Percentiles rank a stretch among this genome's conserved stretches.
phyloP scores from a whole-genome alignment of 164 flowering plant genomes.

The Houttuynia cordata region DNA sequence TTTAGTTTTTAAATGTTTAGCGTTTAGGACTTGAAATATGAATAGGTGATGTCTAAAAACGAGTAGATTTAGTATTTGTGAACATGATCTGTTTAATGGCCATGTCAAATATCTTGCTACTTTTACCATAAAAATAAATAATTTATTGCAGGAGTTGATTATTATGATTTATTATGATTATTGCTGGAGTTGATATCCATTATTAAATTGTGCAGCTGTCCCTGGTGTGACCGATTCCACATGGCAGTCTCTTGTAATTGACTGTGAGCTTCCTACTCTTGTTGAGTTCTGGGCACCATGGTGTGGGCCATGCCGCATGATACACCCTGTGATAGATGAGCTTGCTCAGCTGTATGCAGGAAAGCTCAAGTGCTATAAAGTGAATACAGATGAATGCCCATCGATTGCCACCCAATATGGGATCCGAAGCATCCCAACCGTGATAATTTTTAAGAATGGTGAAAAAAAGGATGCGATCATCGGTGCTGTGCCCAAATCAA shows the following conservation, averaged over 20 bases:
- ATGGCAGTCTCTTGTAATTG: conserved; percentile 68
- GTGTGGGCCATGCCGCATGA: conserved; percentile 97
- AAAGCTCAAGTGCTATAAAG: conserved; percentile 67
- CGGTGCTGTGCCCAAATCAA: conserved; percentile 82
- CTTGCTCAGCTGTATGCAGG: conserved; percentile 55
- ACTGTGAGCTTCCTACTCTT: conserved; percentile 44
- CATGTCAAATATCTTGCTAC: neutral
- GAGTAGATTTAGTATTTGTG: no score
- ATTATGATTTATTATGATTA: no score
- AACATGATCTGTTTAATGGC: no score
- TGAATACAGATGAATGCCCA: conserved; percentile 76
- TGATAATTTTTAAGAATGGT: conserved; percentile 72
- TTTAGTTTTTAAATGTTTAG: no score
- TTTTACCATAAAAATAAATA: no score
- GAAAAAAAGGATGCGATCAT: conserved; percentile 83
- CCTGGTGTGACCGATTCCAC: conserved; percentile 40
- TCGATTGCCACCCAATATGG: conserved; percentile 59
- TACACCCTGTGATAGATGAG: conserved; percentile 66
- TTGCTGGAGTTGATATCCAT: neutral
- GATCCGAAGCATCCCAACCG: conserved; percentile 85
- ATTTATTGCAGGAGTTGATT: no score
- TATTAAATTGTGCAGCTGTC: conserved; percentile 25
- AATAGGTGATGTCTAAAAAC: no score
- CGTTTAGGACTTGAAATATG: no score
- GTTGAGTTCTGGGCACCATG: conserved; percentile 98